Base-by-base conservation (phyloP, 495 filamentous ascomycete species). In the Penicilliopsis zonata region DNA sequence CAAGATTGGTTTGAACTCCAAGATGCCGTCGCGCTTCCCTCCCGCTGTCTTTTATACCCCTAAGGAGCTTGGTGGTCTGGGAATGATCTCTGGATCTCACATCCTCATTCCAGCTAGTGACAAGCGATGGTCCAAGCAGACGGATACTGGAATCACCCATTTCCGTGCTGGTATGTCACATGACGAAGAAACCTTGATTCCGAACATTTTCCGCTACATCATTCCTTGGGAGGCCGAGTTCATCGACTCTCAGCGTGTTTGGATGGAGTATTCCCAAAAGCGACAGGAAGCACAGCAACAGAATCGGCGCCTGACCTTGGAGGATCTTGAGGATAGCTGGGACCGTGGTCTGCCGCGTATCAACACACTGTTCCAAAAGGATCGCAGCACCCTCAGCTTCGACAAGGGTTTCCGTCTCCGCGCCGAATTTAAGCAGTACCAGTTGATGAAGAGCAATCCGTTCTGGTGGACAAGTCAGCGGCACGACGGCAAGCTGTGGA, bases 401-500 rank as follows among this genome's bases (percentile, higher is more conserved):
- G 92, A 99, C 64, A 99, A 99, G 61, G 92, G 92, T 26, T 96
- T 95, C 75, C 81, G 92, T 43, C 77, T 90, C 17, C 70, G 92
- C 20, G 85, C 87, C 16, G 92, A 99, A 62, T 99, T 96, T 67
- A 99, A 96, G 64, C 80, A 83, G 33, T 99, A 96, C 53, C 88
- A 94, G 57, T 64, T 95, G 39, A 96, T 98, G 90, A 96, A 95
- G 77, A 93, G 83, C 66, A 95, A 95, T 54, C 88, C 90, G 0
- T 98, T 95, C 70, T 95, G 87, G 88, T 98, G 90, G 92, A 99
- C 92, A 2, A 93, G 83, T 46, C 92, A 96, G 55, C 69, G 92
- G 29, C 92, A 99, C 47, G 92, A 99, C 47, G 92, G 92, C 53
- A 99, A 96, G 55, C 62, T 99, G 23, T 99, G 92, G 92, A 95